phyloP scores from a whole-genome alignment of 1,284 basidiomycete genomes.

The Athelia psychrophila region DNA sequence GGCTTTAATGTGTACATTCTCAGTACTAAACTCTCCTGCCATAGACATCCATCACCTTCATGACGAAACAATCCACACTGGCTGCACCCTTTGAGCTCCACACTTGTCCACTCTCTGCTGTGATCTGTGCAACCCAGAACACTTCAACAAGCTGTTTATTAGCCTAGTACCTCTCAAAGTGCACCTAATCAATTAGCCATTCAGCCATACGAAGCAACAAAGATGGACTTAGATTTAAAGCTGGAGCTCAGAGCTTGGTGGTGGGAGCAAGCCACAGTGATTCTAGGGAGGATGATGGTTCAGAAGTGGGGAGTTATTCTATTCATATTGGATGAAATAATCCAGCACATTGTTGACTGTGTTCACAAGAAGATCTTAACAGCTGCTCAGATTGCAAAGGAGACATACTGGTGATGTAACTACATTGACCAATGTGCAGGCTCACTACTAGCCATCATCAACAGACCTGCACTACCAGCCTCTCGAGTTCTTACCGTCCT shows the following conservation, averaged over 20 bases:
- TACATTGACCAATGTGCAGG: no score
- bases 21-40: not conserved
- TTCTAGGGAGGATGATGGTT: constrained; percentile 5
- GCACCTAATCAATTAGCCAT: not conserved
- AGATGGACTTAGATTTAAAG: not conserved
- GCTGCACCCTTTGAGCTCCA: constrained; percentile 2
- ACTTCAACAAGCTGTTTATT: not conserved
- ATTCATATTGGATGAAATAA: constrained; percentile 7
- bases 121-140: constrained; percentile 8
- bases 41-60: not conserved
- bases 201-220: not conserved
- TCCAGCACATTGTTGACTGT: constrained; percentile 13
- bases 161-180: not conserved
- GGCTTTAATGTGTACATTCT: not conserved
- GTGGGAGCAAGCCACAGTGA: not conserved
- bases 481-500: no score
- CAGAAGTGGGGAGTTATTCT: constrained; percentile 6
- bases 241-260: constrained; percentile 8
- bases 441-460: not conserved
- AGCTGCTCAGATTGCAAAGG: constrained; percentile 4
- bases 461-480: not conserved
- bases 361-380: constrained; percentile 10
- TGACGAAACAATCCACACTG: not conserved
- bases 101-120: constrained; percentile 7
- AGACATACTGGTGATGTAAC: constrained; percentile 4